Conservation (phyloP, 176 grass and related monocot genomes). For the Luzula sylvatica region DNA sequence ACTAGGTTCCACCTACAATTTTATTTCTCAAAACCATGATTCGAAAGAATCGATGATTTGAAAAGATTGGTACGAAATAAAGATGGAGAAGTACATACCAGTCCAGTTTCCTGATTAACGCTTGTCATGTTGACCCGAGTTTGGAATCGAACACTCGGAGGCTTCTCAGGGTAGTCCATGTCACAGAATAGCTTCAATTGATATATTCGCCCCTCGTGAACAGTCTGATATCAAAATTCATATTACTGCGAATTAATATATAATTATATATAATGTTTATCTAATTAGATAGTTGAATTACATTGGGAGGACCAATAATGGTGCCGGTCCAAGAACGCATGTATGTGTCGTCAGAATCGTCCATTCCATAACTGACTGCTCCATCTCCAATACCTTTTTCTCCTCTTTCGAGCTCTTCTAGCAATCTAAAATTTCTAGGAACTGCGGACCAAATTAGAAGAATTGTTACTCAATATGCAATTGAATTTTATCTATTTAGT, state of each 20-base stretch:
- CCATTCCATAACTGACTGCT: slow-evolving; percentile 85
- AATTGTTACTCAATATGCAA: not conserved
- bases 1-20: slow-evolving; percentile 64
- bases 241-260: no score
- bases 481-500: slow-evolving; percentile 15
- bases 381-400: slow-evolving; percentile 87
- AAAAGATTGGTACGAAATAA: not conserved
- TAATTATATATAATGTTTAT: slow-evolving; percentile 14
- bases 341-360: slow-evolving; percentile 77
- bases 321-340: slow-evolving; percentile 84
- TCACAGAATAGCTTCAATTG: slow-evolving; percentile 64
- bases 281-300: slow-evolving; percentile 24
- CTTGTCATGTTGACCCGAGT: slow-evolving; percentile 59
- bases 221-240: slow-evolving; percentile 38
- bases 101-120: slow-evolving; percentile 50
- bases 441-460: slow-evolving; percentile 30
- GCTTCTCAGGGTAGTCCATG: slow-evolving; percentile 70
- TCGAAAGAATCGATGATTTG: not conserved
- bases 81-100: slow-evolving; percentile 29
- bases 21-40: not conserved
- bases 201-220: slow-evolving; percentile 78
- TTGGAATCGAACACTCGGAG: slow-evolving; percentile 58
- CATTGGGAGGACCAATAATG: slow-evolving; percentile 69
- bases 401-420: slow-evolving; percentile 73
- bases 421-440: slow-evolving; percentile 72